These are phyloP conservation scores for Gossypium ekmanianum DNA, from an alignment of 345 rosid species.

Conservation along the genomic window DNA sequence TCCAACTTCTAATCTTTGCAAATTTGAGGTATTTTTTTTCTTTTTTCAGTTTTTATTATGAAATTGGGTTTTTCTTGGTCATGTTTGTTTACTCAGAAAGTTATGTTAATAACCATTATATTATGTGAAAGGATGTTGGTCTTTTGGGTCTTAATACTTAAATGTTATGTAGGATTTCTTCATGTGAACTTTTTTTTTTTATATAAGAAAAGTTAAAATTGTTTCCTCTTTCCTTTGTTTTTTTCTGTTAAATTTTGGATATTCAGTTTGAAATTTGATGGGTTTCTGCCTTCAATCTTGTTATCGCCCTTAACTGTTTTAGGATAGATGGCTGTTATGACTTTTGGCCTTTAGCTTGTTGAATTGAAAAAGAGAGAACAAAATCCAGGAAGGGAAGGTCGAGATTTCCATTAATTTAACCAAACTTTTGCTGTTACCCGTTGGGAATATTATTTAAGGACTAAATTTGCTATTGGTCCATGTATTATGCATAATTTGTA, in stretches of 20 bases:
- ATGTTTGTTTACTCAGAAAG: neutral
- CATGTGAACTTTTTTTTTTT: neutral
- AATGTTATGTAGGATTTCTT: neutral
- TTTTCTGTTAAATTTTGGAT: neutral
- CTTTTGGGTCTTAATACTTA: neutral
- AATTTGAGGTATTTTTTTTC: conserved; percentile 41
- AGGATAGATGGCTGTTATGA: neutral
- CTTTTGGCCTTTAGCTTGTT: neutral
- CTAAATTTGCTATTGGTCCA: no score
- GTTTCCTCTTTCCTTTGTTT: neutral
- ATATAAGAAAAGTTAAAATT: neutral
- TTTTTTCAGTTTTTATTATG: neutral
- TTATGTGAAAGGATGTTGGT: neutral
- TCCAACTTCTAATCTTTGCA: conserved; percentile 31
- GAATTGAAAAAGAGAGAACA: neutral
- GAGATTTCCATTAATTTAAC: neutral
- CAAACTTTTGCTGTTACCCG: neutral
- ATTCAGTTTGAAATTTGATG: neutral
- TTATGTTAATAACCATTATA: neutral
- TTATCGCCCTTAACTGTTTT: neutral
- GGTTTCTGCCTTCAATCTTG: neutral
- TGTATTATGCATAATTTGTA: no score
- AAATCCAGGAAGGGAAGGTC: neutral
- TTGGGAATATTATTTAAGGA: neutral
- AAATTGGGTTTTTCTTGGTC: neutral